These are phyloP conservation scores for Aspergillus ellipticus DNA, from an alignment of 495 filamentous ascomycete genomes.

Conservation along the genomic window DNA sequence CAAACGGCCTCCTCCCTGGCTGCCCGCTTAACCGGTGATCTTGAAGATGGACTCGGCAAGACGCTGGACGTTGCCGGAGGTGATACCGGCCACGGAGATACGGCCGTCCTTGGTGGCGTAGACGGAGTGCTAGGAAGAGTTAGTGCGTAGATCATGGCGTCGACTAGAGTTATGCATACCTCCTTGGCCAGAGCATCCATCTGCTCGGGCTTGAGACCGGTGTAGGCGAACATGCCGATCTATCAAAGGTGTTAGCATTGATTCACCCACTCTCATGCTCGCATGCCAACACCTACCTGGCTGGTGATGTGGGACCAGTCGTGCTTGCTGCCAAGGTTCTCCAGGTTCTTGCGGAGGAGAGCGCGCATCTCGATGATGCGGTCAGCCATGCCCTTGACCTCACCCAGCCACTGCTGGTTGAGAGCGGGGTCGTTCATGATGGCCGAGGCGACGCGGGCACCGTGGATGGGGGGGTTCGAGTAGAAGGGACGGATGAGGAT, in stretches of 20 bases:
- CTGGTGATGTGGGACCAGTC: slow-evolving; percentile 98
- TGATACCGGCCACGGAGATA: slow-evolving; percentile 97
- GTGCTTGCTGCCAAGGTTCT: slow-evolving; percentile 89
- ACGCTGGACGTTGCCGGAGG: slow-evolving; percentile 83
- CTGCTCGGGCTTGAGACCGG: slow-evolving; percentile 85
- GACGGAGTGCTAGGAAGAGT: slow-evolving; percentile 69
- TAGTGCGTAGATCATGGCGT: slow-evolving; percentile 9
- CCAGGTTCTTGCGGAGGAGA: slow-evolving; percentile 86
- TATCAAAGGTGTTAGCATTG: slow-evolving; percentile 24
- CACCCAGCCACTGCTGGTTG: slow-evolving; percentile 90
- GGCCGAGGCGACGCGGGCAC: slow-evolving; percentile 86
- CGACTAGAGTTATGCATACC: slow-evolving; percentile 37
- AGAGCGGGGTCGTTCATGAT: slow-evolving; percentile 86
- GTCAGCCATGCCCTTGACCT: slow-evolving; percentile 98
- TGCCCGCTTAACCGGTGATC: slow-evolving; percentile 60
- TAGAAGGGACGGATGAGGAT: slow-evolving; percentile 95
- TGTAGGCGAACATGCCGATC: slow-evolving; percentile 99
- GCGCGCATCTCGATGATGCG: slow-evolving; percentile 98
- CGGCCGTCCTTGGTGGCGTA: slow-evolving; percentile 97
- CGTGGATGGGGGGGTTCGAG: slow-evolving; percentile 96
- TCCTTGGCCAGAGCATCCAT: slow-evolving; percentile 92
- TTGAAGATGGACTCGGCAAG: slow-evolving; percentile 95
- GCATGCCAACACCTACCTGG: slow-evolving; percentile 48
- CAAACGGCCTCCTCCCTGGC: slow-evolving; percentile 7
- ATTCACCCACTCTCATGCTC: background rate